Percentiles rank a stretch among this genome's conserved stretches.
Evolutionary conservation across 2,329 filamentous ascomycete species (phyloP).

Genomic region (Aspergillus alliaceus): DNA sequence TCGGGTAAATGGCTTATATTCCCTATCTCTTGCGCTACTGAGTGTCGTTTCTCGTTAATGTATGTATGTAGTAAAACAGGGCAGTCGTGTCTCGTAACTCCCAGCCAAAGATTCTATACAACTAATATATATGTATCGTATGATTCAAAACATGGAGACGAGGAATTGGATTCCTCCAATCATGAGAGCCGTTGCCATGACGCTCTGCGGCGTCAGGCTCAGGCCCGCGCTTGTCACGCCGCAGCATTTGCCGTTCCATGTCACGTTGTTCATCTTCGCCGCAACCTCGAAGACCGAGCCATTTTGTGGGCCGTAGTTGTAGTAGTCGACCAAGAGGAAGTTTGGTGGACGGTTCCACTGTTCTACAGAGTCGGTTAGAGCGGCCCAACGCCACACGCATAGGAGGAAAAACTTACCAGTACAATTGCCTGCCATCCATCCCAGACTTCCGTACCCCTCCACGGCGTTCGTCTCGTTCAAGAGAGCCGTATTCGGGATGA

Average conservation of each 20-base stretch:
- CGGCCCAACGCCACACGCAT: background rate
- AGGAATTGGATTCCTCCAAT: conserved; percentile 25
- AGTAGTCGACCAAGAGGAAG: conserved; percentile 81
- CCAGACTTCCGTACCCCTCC: conserved; percentile 66
- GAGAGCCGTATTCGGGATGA: conserved; percentile 70
- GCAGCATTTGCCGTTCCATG: conserved; percentile 55
- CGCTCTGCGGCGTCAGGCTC: conserved; percentile 16
- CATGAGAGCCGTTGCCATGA: conserved; percentile 23
- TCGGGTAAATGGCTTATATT: too few relatives aligned
- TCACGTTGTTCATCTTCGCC: conserved; percentile 70
- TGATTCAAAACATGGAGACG: conserved; percentile 22
- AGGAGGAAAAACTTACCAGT: conserved; percentile 36
- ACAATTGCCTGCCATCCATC: conserved; percentile 64
- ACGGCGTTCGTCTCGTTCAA: conserved; percentile 72
- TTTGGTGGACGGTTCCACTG: conserved; percentile 67
- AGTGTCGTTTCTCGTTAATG: background rate
- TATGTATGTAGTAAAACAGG: background rate
- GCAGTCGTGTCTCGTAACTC: background rate
- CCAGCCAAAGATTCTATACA: background rate
- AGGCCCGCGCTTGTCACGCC: conserved; percentile 30
- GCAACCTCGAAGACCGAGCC: conserved; percentile 78
- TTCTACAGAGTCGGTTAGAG: conserved; percentile 29
- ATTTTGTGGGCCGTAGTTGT: conserved; percentile 67
- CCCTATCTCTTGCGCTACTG: background rate
- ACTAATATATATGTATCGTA: conserved; percentile 13